These are phyloP conservation scores for Colletotrichum limetticola DNA, from an alignment of 2,329 filamentous ascomycete genomes.

Conservation along the genomic window DNA sequence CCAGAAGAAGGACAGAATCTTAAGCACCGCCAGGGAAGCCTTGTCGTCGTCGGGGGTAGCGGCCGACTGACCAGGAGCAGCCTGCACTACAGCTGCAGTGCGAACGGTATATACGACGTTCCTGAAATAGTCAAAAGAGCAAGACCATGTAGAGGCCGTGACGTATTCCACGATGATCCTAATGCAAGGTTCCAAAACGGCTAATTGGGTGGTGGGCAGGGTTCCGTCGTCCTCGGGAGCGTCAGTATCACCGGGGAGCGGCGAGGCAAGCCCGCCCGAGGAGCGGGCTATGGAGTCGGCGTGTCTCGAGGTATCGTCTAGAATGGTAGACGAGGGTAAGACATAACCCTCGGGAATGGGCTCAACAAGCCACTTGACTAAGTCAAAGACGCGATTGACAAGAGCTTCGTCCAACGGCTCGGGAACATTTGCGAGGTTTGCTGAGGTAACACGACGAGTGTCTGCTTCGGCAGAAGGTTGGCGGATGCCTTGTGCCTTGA, in stretches of 20 bases:
- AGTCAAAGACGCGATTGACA: conserved; percentile 65
- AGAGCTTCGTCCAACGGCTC: conserved; percentile 60
- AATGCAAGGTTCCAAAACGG: conserved; percentile 64
- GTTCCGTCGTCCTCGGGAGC: conserved; percentile 48
- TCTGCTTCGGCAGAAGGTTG: conserved; percentile 23
- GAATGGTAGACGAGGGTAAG: conserved; percentile 65
- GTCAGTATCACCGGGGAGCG: conserved; percentile 40
- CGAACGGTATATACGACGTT: conserved; percentile 62
- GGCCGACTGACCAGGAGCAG: conserved; percentile 48
- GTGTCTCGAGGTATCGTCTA: conserved; percentile 60
- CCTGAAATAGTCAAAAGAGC: conserved; percentile 68
- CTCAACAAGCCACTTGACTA: conserved; percentile 65
- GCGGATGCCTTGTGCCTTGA: conserved; percentile 43
- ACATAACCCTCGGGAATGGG: conserved; percentile 68
- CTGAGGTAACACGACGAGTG: conserved; percentile 35
- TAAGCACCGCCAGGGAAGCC: conserved; percentile 63
- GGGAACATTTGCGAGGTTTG: conserved; percentile 40
- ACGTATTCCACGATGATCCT: conserved; percentile 71
- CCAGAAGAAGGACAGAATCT: conserved; percentile 72
- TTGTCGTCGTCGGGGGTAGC: conserved; percentile 61
- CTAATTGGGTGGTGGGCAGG: conserved; percentile 46
- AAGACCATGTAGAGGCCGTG: conserved; percentile 72
- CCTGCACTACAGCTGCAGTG: conserved; percentile 52
- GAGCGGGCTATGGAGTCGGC: conserved; percentile 18
- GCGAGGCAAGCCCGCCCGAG: conserved; percentile 31